phyloP scores from a whole-genome alignment of 2,329 filamentous ascomycete species.

The Rutstroemia sp. region DNA sequence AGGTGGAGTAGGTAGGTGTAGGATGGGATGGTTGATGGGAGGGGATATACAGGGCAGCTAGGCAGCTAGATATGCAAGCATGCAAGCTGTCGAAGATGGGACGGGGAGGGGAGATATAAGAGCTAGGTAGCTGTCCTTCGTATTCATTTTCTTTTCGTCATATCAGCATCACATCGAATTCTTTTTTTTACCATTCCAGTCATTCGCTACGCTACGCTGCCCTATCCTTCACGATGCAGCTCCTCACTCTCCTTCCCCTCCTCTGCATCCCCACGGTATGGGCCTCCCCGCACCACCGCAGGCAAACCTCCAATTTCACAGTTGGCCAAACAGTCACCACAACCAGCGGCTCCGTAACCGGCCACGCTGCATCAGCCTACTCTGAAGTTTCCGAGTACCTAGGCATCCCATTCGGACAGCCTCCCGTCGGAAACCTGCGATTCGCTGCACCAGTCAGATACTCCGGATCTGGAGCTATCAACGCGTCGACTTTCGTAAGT shows the following conservation, averaged over 20 bases:
- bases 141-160: too few species aligned
- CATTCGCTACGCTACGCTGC: too few species aligned
- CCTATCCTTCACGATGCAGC: not conserved
- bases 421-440: constrained; percentile 33
- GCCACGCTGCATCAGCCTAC: constrained; percentile 18
- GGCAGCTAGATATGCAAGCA: too few species aligned
- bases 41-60: too few species aligned
- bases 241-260: not conserved
- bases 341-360: constrained; percentile 21
- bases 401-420: constrained; percentile 34
- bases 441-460: constrained; percentile 25
- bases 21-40: too few species aligned
- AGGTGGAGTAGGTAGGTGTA: too few species aligned
- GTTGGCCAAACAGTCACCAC: constrained; percentile 8
- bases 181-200: too few species aligned
- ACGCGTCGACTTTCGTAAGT: constrained; percentile 23
- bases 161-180: too few species aligned
- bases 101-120: too few species aligned
- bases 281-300: not conserved
- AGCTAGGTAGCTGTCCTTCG: too few species aligned
- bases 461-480: constrained; percentile 10
- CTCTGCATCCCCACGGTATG: not conserved
- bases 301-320: not conserved
- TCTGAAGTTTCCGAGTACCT: constrained; percentile 30
- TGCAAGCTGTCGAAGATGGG: too few species aligned